Conservation (phyloP, 345 rosid species). For the Camelina sativa region DNA sequence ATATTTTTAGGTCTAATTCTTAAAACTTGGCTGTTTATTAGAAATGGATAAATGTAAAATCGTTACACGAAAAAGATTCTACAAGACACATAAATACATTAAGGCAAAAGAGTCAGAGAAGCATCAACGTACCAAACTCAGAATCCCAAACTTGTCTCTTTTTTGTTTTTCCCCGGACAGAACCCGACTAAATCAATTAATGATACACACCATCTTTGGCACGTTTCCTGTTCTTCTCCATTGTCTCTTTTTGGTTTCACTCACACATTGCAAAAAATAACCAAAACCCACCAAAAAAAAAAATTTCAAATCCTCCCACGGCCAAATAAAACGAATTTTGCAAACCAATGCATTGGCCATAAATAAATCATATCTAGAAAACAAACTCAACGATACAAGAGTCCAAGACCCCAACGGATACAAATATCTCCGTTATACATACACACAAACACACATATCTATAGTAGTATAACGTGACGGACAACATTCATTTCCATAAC, state of each 20-base stretch:
- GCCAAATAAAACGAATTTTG: neutral
- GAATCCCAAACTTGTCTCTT: conserved; percentile 37
- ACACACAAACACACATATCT: conserved; percentile 40
- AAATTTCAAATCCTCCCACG: neutral
- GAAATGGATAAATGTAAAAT: conserved; percentile 19
- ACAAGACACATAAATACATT: conserved; percentile 35
- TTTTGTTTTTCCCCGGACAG: conserved; percentile 24
- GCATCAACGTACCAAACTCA: conserved; percentile 35
- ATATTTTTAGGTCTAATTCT: conserved; percentile 17
- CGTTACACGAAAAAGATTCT: conserved; percentile 32
- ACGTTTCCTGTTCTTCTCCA: conserved; percentile 38
- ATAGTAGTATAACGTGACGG: conserved; percentile 27
- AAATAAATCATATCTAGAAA: neutral
- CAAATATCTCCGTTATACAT: conserved; percentile 42
- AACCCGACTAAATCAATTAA: conserved; percentile 32
- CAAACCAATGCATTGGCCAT: conserved; percentile 34
- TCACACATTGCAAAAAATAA: conserved; percentile 13
- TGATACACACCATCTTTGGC: conserved; percentile 39
- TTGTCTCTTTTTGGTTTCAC: conserved; percentile 40
- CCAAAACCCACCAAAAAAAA: neutral
- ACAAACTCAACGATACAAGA: conserved; percentile 22
- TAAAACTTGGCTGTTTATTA: conserved; percentile 14
- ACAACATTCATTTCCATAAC: conserved; percentile 29
- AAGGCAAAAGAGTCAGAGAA: conserved; percentile 45
- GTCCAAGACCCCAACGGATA: conserved; percentile 33